These are phyloP conservation scores for Diaporthe aspalathi DNA, from an alignment of 2,329 filamentous ascomycete species.

Conservation along the genomic window DNA sequence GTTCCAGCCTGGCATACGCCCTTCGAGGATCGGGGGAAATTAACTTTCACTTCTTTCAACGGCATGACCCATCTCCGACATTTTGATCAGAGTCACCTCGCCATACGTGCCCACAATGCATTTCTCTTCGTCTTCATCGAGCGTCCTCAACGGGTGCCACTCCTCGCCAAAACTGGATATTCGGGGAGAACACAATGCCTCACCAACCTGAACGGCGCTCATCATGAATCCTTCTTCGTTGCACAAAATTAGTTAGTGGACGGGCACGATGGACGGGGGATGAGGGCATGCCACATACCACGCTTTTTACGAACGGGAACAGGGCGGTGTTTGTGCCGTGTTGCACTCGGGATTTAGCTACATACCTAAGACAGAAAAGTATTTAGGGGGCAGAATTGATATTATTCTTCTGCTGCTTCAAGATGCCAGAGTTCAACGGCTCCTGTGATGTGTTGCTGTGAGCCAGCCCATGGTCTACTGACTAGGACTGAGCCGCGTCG, in stretches of 20 bases:
- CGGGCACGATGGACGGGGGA: slow-evolving; percentile 10
- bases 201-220: slow-evolving; percentile 15
- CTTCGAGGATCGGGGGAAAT: not conserved
- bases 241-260: slow-evolving; percentile 30
- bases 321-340: slow-evolving; percentile 7
- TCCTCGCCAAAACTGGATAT: not conserved
- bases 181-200: not conserved
- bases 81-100: slow-evolving; percentile 9
- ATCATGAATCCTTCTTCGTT: slow-evolving; percentile 27
- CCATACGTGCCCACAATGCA: not conserved
- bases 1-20: not conserved
- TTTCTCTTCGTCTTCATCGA: slow-evolving; percentile 33
- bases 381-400: slow-evolving; percentile 27
- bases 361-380: not conserved
- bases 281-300: slow-evolving; percentile 33
- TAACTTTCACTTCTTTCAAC: slow-evolving; percentile 23
- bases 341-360: slow-evolving; percentile 17
- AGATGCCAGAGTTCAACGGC: too few relatives aligned
- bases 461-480: not conserved
- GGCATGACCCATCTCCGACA: slow-evolving; percentile 22
- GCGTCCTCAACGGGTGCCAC: not conserved
- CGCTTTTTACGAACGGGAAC: not conserved
- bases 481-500: not conserved
- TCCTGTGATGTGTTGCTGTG: not conserved
- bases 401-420: not conserved